Evolutionary conservation across 805 yeast species (phyloP).

Genomic region (Candida chilensis): DNA sequence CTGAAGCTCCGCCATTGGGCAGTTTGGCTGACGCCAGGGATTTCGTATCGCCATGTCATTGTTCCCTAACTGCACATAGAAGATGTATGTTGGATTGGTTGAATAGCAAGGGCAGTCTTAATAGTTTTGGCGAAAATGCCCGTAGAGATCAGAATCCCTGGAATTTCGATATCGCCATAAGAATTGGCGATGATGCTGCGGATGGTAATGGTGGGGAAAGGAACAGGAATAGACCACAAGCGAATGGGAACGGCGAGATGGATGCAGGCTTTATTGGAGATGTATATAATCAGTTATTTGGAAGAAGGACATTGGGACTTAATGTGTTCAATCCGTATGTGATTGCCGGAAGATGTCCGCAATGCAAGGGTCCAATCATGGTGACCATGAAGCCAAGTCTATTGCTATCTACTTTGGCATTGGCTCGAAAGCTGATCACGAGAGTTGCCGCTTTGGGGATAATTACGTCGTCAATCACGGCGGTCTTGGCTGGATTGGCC

Average conservation of each 20-base stretch:
- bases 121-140: no score
- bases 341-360: slow-evolving; percentile 17
- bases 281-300: no score
- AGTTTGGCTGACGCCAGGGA: not conserved
- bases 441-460: slow-evolving; percentile 13
- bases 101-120: no score
- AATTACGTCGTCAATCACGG: no score
- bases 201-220: no score
- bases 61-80: slow-evolving; percentile 36
- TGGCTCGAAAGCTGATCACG: slow-evolving; percentile 9
- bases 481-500: no score
- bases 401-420: slow-evolving; percentile 6
- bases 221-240: no score
- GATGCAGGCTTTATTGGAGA: no score
- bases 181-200: no score
- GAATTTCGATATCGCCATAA: no score
- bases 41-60: slow-evolving; percentile 27
- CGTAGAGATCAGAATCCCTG: no score
- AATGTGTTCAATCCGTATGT: slow-evolving; percentile 4
- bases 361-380: slow-evolving; percentile 19
- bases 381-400: slow-evolving; percentile 9
- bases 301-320: not conserved
- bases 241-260: no score
- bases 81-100: slow-evolving; percentile 34
- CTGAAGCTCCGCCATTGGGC: slow-evolving; percentile 1